Evolutionary conservation across 371 early-diverging fungal species (phyloP), one percentile per base, ranked within the genome.

Genomic region (Mortierella sp.): DNA sequence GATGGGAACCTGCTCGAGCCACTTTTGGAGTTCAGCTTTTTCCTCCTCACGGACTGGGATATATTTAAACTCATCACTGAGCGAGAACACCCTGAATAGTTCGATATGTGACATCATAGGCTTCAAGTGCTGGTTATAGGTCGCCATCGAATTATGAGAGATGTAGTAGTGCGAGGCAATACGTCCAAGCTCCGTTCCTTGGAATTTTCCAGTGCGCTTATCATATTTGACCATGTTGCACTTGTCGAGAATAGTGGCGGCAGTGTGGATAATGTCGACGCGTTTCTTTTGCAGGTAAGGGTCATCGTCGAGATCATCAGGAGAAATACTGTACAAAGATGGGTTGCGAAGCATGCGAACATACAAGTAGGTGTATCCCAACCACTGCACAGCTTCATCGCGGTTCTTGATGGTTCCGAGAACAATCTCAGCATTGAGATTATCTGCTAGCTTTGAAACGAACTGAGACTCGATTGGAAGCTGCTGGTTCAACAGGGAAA

Each of bases 381-480:
- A 85, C 99, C 99, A 99, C 68, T 94, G 89, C 0, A 97, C 95
- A 0, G 98, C 99, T 43, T 99, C 99, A 55, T 95, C 93, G 13
- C 97, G 90, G 83, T 89, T 94, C 61, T 94, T 91, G 66, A 99
- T 92, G 0, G 93, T 92, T 5, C 98, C 97, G 53, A 98, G 83
- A n/a, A 96, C 96, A 60, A 99, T 94, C 85, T 99, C 99, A 0
- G 99, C 97, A 78, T 98, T 98, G 63, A 99, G 84, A 54, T 92
- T 91, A 83, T 99, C 99, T 19, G 95, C 91, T 49, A 99, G 83
- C 55, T 91, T 83, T 22, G 90, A 87, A n/a, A 98, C 86, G 66
- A 99, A 93, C 86, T 96, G 96, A 45, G 96, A 96, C 88, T 99
- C 99, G 75, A 99, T 99, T 1, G 99, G 99, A 53, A 96, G 88